Base-by-base conservation (phyloP, 768 basidiomycete species). In the Phanerochaete sordida region DNA sequence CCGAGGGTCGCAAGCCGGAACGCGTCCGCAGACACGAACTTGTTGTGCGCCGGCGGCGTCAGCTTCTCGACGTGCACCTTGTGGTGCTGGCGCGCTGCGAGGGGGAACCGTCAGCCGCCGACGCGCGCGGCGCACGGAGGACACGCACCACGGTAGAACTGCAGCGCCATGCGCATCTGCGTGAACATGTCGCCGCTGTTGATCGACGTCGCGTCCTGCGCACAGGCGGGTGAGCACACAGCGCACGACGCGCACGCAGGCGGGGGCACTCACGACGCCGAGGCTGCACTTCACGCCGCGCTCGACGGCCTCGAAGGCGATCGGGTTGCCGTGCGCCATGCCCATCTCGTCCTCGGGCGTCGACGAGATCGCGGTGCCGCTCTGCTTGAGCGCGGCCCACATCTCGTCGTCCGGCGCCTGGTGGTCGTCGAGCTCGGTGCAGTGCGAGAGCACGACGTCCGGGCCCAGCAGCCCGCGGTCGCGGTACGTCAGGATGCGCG, bases 281-380 rank as follows among this genome's bases (percentile, higher is more conserved):
- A 73, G 60, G 8, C 72, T 70, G 30, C 67, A 69, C 51, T 66
- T 70, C 30, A 73, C 67, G 6, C 72, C 72, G 35, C 69, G 48
- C 44, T 61, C 53, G 31, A 71, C 66, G 12, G 69, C 69, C 21
- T 73, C 69, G 23, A 68, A 63, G 12, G 64, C 65, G 26, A 68
- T 63, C 1, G 70, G 70, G 35, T 69, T 65, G 12, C 72, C 72
- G 58, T 72, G 72, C 4, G 67, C 70, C 72, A 73, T 73, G 28
- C 70, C 70, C 24, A 73, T 64, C 65, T 73, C 72, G 35, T 71
- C 69, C 44, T 64, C 67, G 0, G 72, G 72, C 23, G 72, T 73
- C 24, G 69, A 62, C 0, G 67, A 67, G 44, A 73, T 66, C 8
- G 66, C 66, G 3, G 59, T 61, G 0, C 65, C 70, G 59, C 61